These are phyloP conservation scores for Liriodendron chinense DNA, from an alignment of 164 flowering plant species.

Conservation along the genomic window DNA sequence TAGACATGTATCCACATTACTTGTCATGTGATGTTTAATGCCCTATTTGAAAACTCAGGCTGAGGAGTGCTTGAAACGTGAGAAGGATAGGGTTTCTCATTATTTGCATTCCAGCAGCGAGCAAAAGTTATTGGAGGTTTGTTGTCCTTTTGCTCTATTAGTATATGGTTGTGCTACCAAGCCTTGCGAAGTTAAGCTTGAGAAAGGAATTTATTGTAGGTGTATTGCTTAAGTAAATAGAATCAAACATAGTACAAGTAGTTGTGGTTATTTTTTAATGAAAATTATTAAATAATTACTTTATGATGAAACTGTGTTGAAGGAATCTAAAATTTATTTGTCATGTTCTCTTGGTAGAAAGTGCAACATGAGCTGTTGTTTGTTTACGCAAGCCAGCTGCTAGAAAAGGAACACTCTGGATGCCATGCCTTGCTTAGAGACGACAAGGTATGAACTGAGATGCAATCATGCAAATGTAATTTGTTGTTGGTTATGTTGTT, in stretches of 20 bases:
- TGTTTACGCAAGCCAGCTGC: slow-evolving; percentile 61
- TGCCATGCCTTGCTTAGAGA: slow-evolving; percentile 86
- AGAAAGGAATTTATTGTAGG: too few relatives aligned
- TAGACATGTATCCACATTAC: not conserved
- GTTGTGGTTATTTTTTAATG: too few relatives aligned
- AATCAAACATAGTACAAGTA: too few relatives aligned
- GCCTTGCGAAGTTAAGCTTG: too few relatives aligned
- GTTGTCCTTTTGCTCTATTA: not conserved
- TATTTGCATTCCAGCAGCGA: slow-evolving; percentile 85
- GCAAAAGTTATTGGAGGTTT: slow-evolving; percentile 71
- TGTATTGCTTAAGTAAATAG: too few relatives aligned
- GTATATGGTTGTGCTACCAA: not conserved
- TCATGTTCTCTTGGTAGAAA: slow-evolving; percentile 19
- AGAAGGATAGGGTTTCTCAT: slow-evolving; percentile 82
- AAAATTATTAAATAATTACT: too few relatives aligned
- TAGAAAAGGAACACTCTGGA: slow-evolving; percentile 94
- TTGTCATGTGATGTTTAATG: not conserved
- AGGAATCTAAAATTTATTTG: not conserved
- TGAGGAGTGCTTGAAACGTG: slow-evolving; percentile 79
- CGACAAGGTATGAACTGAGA: slow-evolving; percentile 60
- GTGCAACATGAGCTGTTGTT: slow-evolving; percentile 32
- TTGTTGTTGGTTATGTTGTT: not conserved
- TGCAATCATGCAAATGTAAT: not conserved
- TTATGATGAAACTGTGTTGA: too few relatives aligned
- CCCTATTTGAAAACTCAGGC: slow-evolving; percentile 40